Conservation (phyloP, 1,284 basidiomycete species). For the Paramarasmius palmivorus region DNA sequence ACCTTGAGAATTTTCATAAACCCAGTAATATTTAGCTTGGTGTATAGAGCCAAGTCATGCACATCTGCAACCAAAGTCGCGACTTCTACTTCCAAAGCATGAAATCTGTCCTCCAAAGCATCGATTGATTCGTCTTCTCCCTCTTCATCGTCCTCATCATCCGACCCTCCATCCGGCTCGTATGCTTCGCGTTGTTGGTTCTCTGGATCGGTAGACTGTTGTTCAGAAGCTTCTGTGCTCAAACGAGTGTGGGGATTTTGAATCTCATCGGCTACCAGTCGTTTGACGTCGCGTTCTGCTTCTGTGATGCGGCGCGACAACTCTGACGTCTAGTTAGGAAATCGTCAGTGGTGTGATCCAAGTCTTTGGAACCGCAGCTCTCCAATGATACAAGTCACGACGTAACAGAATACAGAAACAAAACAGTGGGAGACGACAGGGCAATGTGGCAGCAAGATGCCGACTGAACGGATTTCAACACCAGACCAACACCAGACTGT, state of each 20-base stretch:
- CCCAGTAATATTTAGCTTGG: constrained; percentile 95
- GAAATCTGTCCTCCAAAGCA: constrained; percentile 87
- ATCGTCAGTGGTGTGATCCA: background rate
- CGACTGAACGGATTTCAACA: too few relatives aligned
- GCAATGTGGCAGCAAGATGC: background rate
- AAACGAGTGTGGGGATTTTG: constrained; percentile 20
- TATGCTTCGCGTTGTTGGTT: constrained; percentile 57
- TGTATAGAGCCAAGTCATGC: constrained; percentile 94
- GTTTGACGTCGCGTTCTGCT: constrained; percentile 79
- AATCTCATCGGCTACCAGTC: constrained; percentile 64
- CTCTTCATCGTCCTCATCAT: constrained; percentile 57
- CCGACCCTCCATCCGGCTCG: constrained; percentile 69
- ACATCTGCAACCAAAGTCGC: constrained; percentile 97
- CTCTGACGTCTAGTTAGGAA: constrained; percentile 68
- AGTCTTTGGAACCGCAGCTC: background rate
- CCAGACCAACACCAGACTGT: too few relatives aligned
- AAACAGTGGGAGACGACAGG: too few relatives aligned
- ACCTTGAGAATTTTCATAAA: constrained; percentile 99
- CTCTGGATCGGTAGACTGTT: constrained; percentile 48
- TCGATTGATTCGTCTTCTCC: constrained; percentile 66
- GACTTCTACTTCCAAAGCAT: constrained; percentile 91
- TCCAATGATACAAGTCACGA: background rate
- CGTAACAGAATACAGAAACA: background rate
- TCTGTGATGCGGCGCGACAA: constrained; percentile 78
- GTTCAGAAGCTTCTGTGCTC: background rate